phyloP scores from a whole-genome alignment of 352 stramenopile species.

The Globisporangium mamillatum region DNA sequence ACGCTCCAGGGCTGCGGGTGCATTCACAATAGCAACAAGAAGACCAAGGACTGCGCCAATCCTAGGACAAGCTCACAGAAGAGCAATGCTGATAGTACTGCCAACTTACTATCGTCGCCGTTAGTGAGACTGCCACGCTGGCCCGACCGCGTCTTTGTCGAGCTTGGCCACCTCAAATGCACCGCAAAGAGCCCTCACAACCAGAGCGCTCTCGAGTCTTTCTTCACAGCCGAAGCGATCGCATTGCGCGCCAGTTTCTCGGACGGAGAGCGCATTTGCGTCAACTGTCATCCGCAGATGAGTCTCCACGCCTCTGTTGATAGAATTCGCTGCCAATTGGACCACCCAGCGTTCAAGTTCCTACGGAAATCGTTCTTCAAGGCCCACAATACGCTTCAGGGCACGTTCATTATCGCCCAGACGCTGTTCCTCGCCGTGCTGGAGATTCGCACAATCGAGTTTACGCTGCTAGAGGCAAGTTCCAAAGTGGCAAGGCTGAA shows the following conservation, averaged over 20 bases:
- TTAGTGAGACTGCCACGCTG: slow-evolving; percentile 14
- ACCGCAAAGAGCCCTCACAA: slow-evolving; percentile 14
- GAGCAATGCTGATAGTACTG: neutral
- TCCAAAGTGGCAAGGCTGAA: slow-evolving; percentile 29
- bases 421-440: slow-evolving; percentile 55
- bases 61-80: neutral
- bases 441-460: slow-evolving; percentile 48
- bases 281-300: slow-evolving; percentile 43
- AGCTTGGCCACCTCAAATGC: slow-evolving; percentile 33
- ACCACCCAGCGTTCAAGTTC: slow-evolving; percentile 25
- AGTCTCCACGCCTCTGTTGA: slow-evolving; percentile 39
- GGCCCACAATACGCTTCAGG: slow-evolving; percentile 3
- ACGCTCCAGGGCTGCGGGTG: slow-evolving; percentile 58
- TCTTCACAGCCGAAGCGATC: slow-evolving; percentile 34
- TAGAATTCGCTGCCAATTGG: slow-evolving; percentile 46
- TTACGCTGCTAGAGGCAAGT: slow-evolving; percentile 35
- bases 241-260: slow-evolving; percentile 52
- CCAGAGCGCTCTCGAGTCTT: slow-evolving; percentile 19
- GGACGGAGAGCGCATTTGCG: slow-evolving; percentile 39
- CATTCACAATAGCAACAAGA: slow-evolving; percentile 16
- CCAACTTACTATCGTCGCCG: neutral
- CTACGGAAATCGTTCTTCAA: neutral
- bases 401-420: neutral
- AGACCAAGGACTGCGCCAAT: neutral
- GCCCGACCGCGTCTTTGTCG: slow-evolving; percentile 42